Conservation (phyloP, 1,284 basidiomycete genomes). For the Pseudozyma tsukubaensis region DNA sequence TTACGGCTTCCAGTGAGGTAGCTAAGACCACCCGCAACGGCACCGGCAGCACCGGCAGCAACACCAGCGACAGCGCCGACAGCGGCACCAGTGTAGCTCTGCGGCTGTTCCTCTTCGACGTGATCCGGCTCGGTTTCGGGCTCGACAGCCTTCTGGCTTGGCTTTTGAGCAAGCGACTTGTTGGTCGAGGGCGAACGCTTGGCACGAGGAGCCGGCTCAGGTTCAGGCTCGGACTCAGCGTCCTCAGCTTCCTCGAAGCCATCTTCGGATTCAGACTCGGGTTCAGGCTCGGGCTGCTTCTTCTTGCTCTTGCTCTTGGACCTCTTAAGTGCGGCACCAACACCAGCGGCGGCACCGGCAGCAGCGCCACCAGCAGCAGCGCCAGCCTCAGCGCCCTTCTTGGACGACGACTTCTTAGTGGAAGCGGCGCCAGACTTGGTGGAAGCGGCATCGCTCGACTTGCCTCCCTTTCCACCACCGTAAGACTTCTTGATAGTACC, state of each 20-base stretch:
- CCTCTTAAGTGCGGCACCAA: conserved; percentile 25
- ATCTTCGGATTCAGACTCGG: conserved; percentile 31
- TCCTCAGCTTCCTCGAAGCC: conserved; percentile 30
- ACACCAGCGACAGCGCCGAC: conserved; percentile 56
- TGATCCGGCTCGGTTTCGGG: conserved; percentile 35
- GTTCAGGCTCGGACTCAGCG: conserved; percentile 28
- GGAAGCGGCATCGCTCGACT: conserved; percentile 19
- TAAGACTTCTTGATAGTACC: conserved; percentile 51
- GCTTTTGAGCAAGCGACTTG: conserved; percentile 44
- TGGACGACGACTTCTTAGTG: conserved; percentile 33
- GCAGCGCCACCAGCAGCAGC: conserved; percentile 39
- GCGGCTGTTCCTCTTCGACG: conserved; percentile 32
- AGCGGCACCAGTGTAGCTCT: conserved; percentile 61
- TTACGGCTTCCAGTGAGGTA: conserved; percentile 45
- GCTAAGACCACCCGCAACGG: conserved; percentile 51
- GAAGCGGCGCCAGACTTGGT: conserved; percentile 10
- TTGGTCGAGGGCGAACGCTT: conserved; percentile 24
- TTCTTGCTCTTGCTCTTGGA: conserved; percentile 50
- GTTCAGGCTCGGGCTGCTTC: conserved; percentile 42
- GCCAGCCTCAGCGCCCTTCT: conserved; percentile 38
- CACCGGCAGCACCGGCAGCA: conserved; percentile 53
- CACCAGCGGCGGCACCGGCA: conserved; percentile 31
- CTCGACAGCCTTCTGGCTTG: conserved; percentile 30
- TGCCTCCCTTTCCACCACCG: conserved; percentile 27
- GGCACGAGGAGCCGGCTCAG: conserved; percentile 20